These are phyloP conservation scores for Podila minutissima DNA, from an alignment of 192 early-diverging fungal genomes.

Conservation along the genomic window DNA sequence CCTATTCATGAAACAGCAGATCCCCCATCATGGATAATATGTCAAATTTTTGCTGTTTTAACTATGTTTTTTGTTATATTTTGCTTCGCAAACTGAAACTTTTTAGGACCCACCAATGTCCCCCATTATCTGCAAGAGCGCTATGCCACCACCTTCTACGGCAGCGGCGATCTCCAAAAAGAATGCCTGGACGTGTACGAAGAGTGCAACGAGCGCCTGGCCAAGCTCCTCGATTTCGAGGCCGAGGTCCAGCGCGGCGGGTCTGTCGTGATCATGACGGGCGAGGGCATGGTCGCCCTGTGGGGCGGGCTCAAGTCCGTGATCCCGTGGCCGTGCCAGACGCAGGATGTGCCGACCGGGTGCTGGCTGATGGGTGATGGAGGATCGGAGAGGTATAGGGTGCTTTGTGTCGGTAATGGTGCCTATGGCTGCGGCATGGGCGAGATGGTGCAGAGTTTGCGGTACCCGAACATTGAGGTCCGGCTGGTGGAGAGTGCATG, in stretches of 20 bases:
- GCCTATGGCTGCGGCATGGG: slow-evolving; percentile 40
- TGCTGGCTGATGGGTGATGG: not conserved
- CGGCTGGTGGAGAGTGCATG: slow-evolving; percentile 12
- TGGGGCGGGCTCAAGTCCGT: slow-evolving; percentile 46
- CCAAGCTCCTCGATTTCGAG: slow-evolving; percentile 11
- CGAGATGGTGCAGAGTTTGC: slow-evolving; percentile 37
- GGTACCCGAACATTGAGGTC: slow-evolving; percentile 38
- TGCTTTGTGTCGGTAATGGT: slow-evolving; percentile 37
- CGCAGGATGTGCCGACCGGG: not conserved
- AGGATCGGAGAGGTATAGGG: slow-evolving; percentile 4
- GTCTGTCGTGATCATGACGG: slow-evolving; percentile 36
- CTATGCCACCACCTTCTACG: slow-evolving; percentile 28
- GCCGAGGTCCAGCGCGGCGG: slow-evolving; percentile 3
- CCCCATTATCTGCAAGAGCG: slow-evolving; percentile 18
- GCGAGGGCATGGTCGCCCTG: slow-evolving; percentile 40
- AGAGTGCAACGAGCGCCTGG: slow-evolving; percentile 16
- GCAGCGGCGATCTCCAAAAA: slow-evolving; percentile 35
- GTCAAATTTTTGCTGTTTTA: not conserved
- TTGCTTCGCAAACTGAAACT: not conserved
- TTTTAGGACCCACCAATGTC: slow-evolving; percentile 36
- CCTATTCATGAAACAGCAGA: not conserved
- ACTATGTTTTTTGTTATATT: not conserved
- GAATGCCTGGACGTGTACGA: slow-evolving; percentile 16
- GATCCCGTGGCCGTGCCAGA: slow-evolving; percentile 33
- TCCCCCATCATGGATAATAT: not conserved